A percentile compares a stretch with the other conserved stretches of the same genome.
Evolutionary conservation across 768 basidiomycete species (phyloP).

Genomic region (Phylloporus sp.): DNA sequence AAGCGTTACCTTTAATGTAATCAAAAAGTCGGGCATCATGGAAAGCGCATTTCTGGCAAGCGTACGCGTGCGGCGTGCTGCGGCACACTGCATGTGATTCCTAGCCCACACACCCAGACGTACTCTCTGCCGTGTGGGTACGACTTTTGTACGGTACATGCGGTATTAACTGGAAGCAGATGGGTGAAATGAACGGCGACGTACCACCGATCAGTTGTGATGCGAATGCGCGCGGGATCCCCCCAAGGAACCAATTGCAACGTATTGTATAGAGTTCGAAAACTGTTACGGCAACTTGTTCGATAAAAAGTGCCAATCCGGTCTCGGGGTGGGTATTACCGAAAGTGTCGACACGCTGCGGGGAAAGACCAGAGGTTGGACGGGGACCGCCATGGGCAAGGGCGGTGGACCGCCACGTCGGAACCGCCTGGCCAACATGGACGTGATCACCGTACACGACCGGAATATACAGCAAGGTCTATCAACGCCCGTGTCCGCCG

Average conservation of each 20-base stretch:
- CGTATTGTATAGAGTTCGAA: not conserved
- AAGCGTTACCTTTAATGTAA: too few species aligned
- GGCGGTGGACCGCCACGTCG: slow-evolving; percentile 1
- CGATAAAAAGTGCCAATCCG: slow-evolving; percentile 1
- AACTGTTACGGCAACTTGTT: slow-evolving; percentile 2
- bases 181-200: slow-evolving; percentile 12
- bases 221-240: not conserved
- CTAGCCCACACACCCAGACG: too few species aligned
- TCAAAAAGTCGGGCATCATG: too few species aligned
- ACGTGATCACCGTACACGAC: slow-evolving; percentile 1
- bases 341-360: not conserved
- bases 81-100: too few species aligned
- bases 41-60: too few species aligned
- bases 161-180: slow-evolving; percentile 2
- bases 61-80: too few species aligned
- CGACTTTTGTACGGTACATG: not conserved
- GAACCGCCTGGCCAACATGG: not conserved
- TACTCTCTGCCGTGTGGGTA: too few species aligned
- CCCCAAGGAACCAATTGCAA: not conserved
- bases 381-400: not conserved
- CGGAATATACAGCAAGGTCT: not conserved
- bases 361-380: not conserved
- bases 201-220: slow-evolving; percentile 8
- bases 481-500: slow-evolving; percentile 10
- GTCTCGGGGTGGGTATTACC: slow-evolving; percentile 1